These are phyloP conservation scores for Paecilomyces niveus DNA, from an alignment of 2,329 filamentous ascomycete species.

Conservation along the genomic window DNA sequence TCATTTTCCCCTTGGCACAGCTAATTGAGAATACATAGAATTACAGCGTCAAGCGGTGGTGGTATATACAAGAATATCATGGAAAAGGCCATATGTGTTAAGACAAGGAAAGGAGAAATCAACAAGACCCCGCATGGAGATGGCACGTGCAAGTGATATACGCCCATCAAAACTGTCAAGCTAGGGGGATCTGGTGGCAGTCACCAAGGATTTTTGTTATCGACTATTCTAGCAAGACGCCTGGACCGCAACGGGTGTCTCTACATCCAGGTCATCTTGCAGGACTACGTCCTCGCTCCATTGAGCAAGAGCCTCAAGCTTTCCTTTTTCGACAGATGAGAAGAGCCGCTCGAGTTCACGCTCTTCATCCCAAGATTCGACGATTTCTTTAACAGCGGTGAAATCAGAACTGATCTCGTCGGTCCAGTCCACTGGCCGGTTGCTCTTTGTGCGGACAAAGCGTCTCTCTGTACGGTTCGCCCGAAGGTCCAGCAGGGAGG, in stretches of 20 bases:
- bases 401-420: slow-evolving; percentile 8
- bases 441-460: slow-evolving; percentile 6
- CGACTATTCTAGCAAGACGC: neutral
- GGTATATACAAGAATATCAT: neutral
- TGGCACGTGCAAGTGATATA: neutral
- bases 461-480: slow-evolving; percentile 4
- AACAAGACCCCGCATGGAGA: neutral
- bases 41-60: neutral
- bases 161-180: neutral
- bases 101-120: neutral
- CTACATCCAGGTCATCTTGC: neutral
- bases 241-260: neutral
- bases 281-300: slow-evolving; percentile 9
- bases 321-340: slow-evolving; percentile 10
- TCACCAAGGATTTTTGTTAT: neutral
- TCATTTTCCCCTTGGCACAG: neutral
- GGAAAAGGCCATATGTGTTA: neutral
- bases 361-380: slow-evolving; percentile 22
- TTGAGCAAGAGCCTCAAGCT: slow-evolving; percentile 6
- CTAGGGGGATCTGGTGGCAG: neutral
- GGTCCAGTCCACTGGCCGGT: slow-evolving; percentile 6
- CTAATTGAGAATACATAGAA: neutral
- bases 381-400: slow-evolving; percentile 6
- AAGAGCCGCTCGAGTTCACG: slow-evolving; percentile 19
- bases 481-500: slow-evolving; percentile 3